Evolutionary conservation across 2,329 filamentous ascomycete genomes (phyloP), one percentile per base, ranked within the genome.

Genomic region (Dothideomycetes sp.): DNA sequence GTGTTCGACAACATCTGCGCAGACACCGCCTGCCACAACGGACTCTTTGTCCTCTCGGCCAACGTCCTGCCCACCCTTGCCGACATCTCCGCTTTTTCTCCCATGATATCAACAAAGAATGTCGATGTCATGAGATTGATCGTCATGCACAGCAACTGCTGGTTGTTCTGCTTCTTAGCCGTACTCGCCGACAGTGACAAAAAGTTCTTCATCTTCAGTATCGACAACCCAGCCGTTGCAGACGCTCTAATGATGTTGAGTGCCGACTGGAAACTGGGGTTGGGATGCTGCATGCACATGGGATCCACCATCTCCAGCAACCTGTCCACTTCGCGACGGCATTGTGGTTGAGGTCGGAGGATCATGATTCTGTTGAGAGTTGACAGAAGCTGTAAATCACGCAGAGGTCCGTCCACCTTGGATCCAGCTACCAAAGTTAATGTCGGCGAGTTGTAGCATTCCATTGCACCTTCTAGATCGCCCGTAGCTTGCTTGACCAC

Each of bases 61-160:
- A 71, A 64, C 2, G 70, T 67, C 4, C 77, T 73, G 48, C 45
- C 65, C 51, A 46, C 68, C 49, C 41, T 67, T 43, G 56, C 60
- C 32, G 71, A 73, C 44, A 70, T 69, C 31, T 72, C 63, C 2
- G 76, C 63, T 49, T 71, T 67, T 25, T 65, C 63, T 35, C 86
- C 86, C 4, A 93, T 77, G 11, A 88, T 81, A 45, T 82, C 82
- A 32, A 81, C 80, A 60, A 88, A 95, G 53, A 94, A 82, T 37
- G 79, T 76, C 54, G 74, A 78, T 38, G 83, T 82, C 82, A 95
- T 93, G 49, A 91, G 80, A 50, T 80, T 87, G 45, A 95, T 74
- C 5, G 82, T 80, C 48, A 95, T 82, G 33, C 80, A 80, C n/a
- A 87, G 73, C 40, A 88, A 81, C 49, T 93, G 83, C 20, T 76